phyloP scores from a whole-genome alignment of 768 basidiomycete species.

The Leccinum sublutescens region DNA sequence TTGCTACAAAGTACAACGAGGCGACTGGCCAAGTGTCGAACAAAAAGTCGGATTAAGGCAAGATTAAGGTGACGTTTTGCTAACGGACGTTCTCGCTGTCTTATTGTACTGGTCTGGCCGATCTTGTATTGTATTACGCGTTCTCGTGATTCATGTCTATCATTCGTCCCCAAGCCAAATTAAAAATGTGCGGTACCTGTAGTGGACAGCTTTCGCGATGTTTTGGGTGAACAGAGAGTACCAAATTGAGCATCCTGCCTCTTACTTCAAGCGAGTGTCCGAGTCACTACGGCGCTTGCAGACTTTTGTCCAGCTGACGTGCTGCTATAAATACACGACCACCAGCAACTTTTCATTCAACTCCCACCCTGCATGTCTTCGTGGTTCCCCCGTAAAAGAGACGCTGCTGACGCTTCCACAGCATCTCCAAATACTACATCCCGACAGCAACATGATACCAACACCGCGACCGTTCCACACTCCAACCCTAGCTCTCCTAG shows the following conservation, averaged over 20 bases:
- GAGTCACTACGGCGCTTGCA: neutral
- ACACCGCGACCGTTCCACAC: neutral
- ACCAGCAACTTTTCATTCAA: neutral
- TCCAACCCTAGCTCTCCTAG: neutral
- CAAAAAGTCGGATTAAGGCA: conserved; percentile 47
- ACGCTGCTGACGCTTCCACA: neutral
- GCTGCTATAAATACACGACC: neutral
- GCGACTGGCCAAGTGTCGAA: conserved; percentile 56
- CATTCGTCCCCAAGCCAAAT: neutral
- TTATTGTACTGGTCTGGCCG: neutral
- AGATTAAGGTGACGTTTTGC: conserved; percentile 42
- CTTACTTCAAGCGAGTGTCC: neutral
- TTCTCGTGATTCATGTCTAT: neutral
- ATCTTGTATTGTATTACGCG: neutral
- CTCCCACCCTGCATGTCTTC: conserved; percentile 5
- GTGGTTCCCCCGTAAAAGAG: conserved; percentile 11
- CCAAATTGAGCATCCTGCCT: neutral
- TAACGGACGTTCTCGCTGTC: neutral
- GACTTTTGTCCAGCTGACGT: neutral
- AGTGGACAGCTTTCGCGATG: too few relatives aligned
- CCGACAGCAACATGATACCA: neutral
- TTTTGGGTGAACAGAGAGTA: too few relatives aligned
- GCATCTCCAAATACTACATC: neutral
- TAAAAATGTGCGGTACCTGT: neutral
- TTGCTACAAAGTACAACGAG: conserved; percentile 75